Evolutionary conservation across 106 monocot species (phyloP), one percentile per base, ranked within the genome.

Genomic region (Acorus calamus): DNA sequence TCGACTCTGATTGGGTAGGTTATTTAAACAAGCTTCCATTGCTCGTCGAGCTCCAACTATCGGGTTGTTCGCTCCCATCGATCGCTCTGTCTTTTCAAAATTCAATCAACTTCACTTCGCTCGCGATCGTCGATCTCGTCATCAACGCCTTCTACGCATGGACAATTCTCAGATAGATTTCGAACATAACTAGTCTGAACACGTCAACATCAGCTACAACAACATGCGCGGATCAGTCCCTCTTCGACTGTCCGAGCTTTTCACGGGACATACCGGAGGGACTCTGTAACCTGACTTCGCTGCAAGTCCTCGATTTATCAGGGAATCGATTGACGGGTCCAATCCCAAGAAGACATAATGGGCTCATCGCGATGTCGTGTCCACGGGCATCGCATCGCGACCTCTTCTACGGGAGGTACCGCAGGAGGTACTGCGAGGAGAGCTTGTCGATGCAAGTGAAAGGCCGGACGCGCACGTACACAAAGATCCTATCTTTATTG

Each of bases 351-450:
- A 66, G 56, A 4, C 4, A 66, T 6, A 53, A 59, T 52, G 52
- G 58, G 51, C 56, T 73, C 45, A 46, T 55, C 53, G 41, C 54
- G 13, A 68, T 68, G 68, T 2, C 2, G 9, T 2, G 11, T 10
- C 8, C 10, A 3, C 6, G 28, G n/a, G 58, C 2, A 47, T 7
- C 8, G 57, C n/a, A 13, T 7, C 11, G 42, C 1, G 52, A 55
- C 44, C 60, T 71, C 2, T 59, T 53, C 53, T 62, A 62, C 47
- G 61, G 62, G 28, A 28, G 1, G 0, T 71, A 45, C 54, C 44
- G 61, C 46, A 61, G 71, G 9, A 44, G 41, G 42, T 71, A 61
- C 71, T 71, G 62, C 44, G 71, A 71, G 41, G 71, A 71, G 53
- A 62, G 54, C 4, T 13, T 71, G 8, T 55, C 46, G 4, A 47